Evolutionary conservation across 345 rosid genomes (phyloP), one percentile per base, ranked within the genome.

Genomic region (Balakata baccata): DNA sequence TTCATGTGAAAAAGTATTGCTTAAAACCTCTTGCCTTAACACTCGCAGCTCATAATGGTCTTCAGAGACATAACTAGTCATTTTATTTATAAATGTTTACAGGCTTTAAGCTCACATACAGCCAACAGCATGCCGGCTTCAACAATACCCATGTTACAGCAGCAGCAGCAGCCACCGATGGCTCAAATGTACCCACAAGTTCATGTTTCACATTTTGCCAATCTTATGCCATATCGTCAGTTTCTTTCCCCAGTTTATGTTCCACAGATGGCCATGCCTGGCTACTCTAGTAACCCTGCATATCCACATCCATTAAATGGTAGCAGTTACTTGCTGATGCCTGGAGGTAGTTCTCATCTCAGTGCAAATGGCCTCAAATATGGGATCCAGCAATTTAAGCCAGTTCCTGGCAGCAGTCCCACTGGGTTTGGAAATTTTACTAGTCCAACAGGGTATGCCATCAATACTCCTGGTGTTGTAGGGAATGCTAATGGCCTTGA

Each of bases 111-210:
- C 59, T 61, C 83, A 5, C 95, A 85, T 38, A 49, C 73, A 51
- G 78, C 81, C 45, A 87, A 79, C 80, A 81, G 75, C 78, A 68
- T 83, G 77, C 83, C 93, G 14, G 70, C 92, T 62, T 90, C 96
- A 45, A 72, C 94, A 41, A 73, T 88, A 63, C 76, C 96, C 62
- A 82, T 87, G 87, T 75, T 83, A 22, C 88, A 88, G 56, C 96
- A 84, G 75, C 90, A 90, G 79, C 96, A 86, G n/a, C 98, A 80
- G 37, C 87, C 85, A 43, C 88, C 83, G 65, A 79, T 89, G 79
- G 82, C 92, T 54, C 97, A 92, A 81, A 88, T 94, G 88, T 94
- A 90, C 81, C 97, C 94, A 34, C 98, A 87, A 86, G 92, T 90
- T 73, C 98, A 94, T 50, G 82, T 94, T 71, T 85, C 97, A 64